Conservation (phyloP, 768 basidiomycete genomes). For the Boletales sp. region DNA sequence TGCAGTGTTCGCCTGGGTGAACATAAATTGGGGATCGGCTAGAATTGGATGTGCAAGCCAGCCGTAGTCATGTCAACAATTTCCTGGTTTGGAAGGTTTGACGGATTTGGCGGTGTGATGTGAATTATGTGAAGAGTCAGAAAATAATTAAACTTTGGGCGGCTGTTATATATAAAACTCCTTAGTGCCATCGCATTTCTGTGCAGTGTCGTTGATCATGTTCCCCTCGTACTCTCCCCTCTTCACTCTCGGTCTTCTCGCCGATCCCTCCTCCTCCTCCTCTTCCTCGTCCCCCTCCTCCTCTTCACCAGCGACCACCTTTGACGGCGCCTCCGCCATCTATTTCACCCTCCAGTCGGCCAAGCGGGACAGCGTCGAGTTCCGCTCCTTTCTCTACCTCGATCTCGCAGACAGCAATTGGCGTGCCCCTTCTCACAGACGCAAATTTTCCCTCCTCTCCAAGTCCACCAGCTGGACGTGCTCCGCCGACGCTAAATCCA, state of each 20-base stretch:
- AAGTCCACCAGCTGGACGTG: conserved; percentile 31
- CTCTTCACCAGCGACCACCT: conserved; percentile 65
- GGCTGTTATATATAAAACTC: conserved; percentile 12
- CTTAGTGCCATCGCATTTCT: no score
- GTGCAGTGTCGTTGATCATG: no score
- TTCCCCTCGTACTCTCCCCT: no score
- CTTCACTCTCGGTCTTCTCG: not conserved
- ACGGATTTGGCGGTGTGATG: no score
- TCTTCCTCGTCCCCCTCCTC: conserved; percentile 43
- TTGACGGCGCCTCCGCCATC: conserved; percentile 36
- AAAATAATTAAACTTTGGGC: no score
- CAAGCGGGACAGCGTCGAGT: conserved; percentile 36
- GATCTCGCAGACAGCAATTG: conserved; percentile 57
- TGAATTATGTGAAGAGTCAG: no score
- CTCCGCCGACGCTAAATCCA: conserved; percentile 8
- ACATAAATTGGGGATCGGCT: no score
- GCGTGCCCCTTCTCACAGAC: conserved; percentile 36
- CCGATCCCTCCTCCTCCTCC: not conserved
- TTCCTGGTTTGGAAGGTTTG: no score
- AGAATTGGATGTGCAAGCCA: no score
- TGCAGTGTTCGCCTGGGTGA: no score
- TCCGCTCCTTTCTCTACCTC: conserved; percentile 64
- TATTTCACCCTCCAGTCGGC: conserved; percentile 45
- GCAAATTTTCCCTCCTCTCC: conserved; percentile 31
- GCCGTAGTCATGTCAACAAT: no score